Evolutionary conservation across 768 basidiomycete genomes (phyloP), one percentile per base, ranked within the genome.

Genomic region (Pilatotrama ljubarskyi): DNA sequence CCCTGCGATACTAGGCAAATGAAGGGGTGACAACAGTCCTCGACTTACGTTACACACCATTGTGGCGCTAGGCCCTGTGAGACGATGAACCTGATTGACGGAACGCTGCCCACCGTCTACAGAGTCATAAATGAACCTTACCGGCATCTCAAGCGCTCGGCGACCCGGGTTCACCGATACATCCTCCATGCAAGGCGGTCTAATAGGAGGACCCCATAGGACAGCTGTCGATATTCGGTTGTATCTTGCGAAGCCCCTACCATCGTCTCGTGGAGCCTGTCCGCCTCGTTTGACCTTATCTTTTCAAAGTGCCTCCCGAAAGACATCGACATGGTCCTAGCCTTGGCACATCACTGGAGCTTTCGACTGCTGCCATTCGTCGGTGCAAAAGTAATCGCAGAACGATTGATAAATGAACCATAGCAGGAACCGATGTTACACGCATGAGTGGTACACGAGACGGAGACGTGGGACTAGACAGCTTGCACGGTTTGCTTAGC

Each of bases 11-110:
- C n/a, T 10, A 25, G 10, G 29, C 29, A 15, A 11, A 48, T 29
- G 38, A 32, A 14, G 20, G 36, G 55, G 55, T 49, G 55, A 10
- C 55, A 57, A 41, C 47, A 57, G 55, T 57, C 55, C 38, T 10
- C 46, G 11, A 5, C 10, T 32, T 26, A 42, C 25, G 40, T 14
- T 17, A 38, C 37, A 38, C 48, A 14, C 47, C 18, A 14, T 29
- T 7, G 55, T 22, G 47, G 20, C 47, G 37, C 40, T 22, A 35
- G 37, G 40, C 29, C 38, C 38, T 49, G 38, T 9, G 11, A 49
- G 26, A 18, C 46, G 46, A 7, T 48, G 25, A 18, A 32, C 46
- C 26, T 48, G 46, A n/a, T n/a, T 32, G 25, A 17, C 46, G 46
- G 37, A 24, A 18, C 10, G 35, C 14, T 5, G 5, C 29, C 29